Base-by-base conservation (phyloP, 805 yeast species). In the Cyberlindnera euphorbiiphila region DNA sequence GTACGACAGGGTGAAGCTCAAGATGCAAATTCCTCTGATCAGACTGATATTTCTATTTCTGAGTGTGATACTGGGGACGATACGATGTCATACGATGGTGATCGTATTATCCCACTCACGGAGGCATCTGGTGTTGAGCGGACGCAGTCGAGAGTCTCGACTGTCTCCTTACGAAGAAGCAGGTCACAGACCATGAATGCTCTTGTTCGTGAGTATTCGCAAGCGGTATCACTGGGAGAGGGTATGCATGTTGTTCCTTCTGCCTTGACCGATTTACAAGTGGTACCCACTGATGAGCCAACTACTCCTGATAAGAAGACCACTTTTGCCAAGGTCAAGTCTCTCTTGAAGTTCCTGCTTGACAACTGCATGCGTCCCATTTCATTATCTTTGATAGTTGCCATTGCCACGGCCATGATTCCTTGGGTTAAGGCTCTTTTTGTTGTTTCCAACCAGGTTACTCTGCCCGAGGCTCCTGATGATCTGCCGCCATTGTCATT, bases 381-480 rank as follows among this genome's bases (percentile, higher is more conserved):
- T 23, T 80, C 95, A 2, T 45, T 84, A 19, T 65, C 95, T 1
- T 71, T 88, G 17, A 70, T 88, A 9, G 30, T 78, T 0, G 74
- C 89, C 0, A 63, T 91, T 30, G 65, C 69, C 1, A 66, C 86
- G 14, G 76, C 93, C 5, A 84, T 91, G 82, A 74, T 93, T 16
- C 96, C 97, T 1, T 93, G 96, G 74, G 72, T 83, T 4, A 80
- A 81, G 47, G 85, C 89, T 0, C 64, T 86, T 12, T 86, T 86
- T 53, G 81, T 78, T 11, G 57, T 57, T 1, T 68, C 74, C 5
- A 42, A 54, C 1, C 71, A 69, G 21, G 53, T 40, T 2, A 58
- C 64, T 6, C 47, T 89, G 15, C 81, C 74, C 1, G 57, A 70
- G 37, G 98, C 98, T 0, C 98, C 98, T 0, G 98, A 91, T 60